phyloP scores from a whole-genome alignment of 2,329 filamentous ascomycete species.

The Fusarium metavorans region DNA sequence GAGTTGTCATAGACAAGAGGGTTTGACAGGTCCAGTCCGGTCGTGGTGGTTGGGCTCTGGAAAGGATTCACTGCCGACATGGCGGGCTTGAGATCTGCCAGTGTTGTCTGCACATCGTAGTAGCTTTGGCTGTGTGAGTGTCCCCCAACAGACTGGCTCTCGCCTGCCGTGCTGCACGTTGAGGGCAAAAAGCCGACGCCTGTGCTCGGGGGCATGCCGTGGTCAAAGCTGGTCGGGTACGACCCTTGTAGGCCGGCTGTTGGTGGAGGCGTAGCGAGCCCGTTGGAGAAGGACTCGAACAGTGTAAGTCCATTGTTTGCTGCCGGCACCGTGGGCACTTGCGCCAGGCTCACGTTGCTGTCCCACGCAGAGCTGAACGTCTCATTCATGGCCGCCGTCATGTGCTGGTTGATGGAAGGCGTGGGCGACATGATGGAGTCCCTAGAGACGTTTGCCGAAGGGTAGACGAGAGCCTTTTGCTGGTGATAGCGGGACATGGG shows the following conservation, averaged over 20 bases:
- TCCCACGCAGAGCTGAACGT: slow-evolving; percentile 65
- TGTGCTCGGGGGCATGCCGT: slow-evolving; percentile 46
- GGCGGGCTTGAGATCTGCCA: slow-evolving; percentile 52
- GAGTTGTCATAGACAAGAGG: slow-evolving; percentile 52
- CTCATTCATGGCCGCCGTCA: slow-evolving; percentile 68
- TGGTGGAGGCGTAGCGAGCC: slow-evolving; percentile 68
- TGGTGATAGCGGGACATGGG: slow-evolving; percentile 70
- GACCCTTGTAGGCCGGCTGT: slow-evolving; percentile 63
- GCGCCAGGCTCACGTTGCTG: slow-evolving; percentile 47
- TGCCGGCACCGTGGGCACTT: slow-evolving; percentile 50
- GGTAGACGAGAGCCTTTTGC: slow-evolving; percentile 58
- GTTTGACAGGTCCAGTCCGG: slow-evolving; percentile 49
- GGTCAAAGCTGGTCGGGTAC: slow-evolving; percentile 61
- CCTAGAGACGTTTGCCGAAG: slow-evolving; percentile 48
- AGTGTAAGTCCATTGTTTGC: slow-evolving; percentile 54
- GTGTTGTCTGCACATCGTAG: slow-evolving; percentile 49
- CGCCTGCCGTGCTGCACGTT: slow-evolving; percentile 43
- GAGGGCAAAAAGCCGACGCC: slow-evolving; percentile 49
- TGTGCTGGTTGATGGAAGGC: slow-evolving; percentile 62
- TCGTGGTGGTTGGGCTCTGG: slow-evolving; percentile 41
- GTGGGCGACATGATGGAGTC: slow-evolving; percentile 67
- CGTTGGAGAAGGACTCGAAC: slow-evolving; percentile 64
- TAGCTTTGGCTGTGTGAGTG: slow-evolving; percentile 47
- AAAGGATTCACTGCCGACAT: slow-evolving; percentile 48
- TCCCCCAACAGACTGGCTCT: slow-evolving; percentile 39